Evolutionary conservation across 208 protist genomes (phyloP).

Genomic region (Perkinsela sp.): DNA sequence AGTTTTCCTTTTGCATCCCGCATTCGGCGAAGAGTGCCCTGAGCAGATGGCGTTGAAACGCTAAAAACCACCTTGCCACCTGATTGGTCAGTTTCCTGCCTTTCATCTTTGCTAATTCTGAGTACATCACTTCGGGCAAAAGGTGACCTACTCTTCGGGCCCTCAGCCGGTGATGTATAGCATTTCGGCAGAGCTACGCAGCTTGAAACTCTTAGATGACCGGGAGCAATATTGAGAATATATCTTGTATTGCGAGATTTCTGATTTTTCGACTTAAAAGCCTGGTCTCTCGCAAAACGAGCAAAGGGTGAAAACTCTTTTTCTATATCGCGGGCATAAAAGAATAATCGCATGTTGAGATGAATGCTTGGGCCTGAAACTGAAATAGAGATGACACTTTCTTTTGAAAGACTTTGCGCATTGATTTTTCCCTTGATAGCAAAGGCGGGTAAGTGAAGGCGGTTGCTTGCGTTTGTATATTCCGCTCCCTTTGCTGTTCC

Average conservation of each 20-base stretch:
- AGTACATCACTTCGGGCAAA: background rate
- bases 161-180: background rate
- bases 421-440: background rate
- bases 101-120: background rate
- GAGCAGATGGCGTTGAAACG: background rate
- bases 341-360: background rate
- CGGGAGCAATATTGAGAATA: background rate
- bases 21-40: background rate
- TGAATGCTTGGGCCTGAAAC: background rate
- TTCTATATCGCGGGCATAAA: background rate
- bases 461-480: background rate
- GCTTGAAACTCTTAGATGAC: background rate
- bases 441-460: background rate
- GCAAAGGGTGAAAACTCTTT: background rate
- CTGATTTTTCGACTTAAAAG: background rate
- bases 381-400: background rate
- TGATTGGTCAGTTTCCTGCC: background rate
- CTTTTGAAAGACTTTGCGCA: background rate
- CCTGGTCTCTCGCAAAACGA: background rate
- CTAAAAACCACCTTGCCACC: background rate
- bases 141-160: background rate
- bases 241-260: background rate
- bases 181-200: background rate
- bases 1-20: background rate
- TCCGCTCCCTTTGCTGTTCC: background rate